Conservation (phyloP, 2,329 filamentous ascomycete genomes). For the Hymenoscyphus repandus region DNA sequence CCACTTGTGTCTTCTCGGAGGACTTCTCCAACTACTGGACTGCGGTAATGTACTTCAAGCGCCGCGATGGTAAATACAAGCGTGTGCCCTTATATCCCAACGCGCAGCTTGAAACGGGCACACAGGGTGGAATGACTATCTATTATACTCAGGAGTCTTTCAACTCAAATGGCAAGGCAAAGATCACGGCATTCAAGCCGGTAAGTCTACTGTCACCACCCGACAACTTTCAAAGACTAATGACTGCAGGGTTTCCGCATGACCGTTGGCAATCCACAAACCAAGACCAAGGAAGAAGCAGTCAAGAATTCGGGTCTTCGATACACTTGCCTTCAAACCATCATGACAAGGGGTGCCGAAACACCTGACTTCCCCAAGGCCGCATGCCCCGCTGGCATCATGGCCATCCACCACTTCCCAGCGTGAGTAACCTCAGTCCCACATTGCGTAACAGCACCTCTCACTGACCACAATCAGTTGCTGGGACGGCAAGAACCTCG, state of each 20-base stretch:
- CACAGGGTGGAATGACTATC: constrained; percentile 33
- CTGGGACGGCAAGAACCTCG: constrained; percentile 24
- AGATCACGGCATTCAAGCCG: constrained; percentile 1
- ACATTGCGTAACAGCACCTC: too few species aligned
- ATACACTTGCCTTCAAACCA: constrained; percentile 12
- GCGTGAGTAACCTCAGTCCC: not conserved
- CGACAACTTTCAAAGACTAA: not conserved
- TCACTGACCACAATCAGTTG: constrained; percentile 2
- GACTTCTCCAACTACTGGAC: constrained; percentile 34
- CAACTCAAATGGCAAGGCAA: constrained; percentile 1
- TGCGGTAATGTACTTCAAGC: constrained; percentile 27
- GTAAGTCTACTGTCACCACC: not conserved
- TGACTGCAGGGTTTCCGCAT: constrained; percentile 11
- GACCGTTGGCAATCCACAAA: constrained; percentile 12
- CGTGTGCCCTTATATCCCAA: constrained; percentile 18
- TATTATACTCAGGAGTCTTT: constrained; percentile 28
- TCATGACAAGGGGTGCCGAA: constrained; percentile 5
- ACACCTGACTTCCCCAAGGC: constrained; percentile 10
- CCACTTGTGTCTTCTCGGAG: constrained; percentile 31
- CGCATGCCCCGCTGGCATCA: constrained; percentile 10
- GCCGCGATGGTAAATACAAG: constrained; percentile 29
- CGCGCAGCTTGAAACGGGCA: constrained; percentile 28
- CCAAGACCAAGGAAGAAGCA: not conserved
- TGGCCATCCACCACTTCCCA: constrained; percentile 13
- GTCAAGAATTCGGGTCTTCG: constrained; percentile 4